Conservation (phyloP, 148 eudicot genomes). For the Vaccinium corymbosum region DNA sequence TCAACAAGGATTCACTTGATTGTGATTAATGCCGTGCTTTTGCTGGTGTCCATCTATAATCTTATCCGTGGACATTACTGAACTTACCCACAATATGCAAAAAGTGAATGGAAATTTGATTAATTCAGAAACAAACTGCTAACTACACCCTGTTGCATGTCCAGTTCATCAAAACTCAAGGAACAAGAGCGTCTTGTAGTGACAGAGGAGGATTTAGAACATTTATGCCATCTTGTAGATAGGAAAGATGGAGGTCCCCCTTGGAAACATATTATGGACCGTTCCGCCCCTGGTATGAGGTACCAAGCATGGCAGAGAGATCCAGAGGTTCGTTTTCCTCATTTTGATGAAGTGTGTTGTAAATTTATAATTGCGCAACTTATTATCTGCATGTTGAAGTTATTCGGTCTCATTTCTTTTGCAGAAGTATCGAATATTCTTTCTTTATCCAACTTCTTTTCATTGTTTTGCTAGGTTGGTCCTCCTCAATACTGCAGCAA, state of each 20-base stretch:
- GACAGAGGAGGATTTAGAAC: conserved; percentile 52
- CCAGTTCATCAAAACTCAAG: conserved; percentile 44
- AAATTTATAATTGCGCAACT: neutral
- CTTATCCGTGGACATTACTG: neutral
- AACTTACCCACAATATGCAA: neutral
- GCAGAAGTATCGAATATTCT: neutral
- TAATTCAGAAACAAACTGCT: conserved; percentile 1
- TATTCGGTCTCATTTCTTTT: neutral
- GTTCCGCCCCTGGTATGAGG: conserved; percentile 62
- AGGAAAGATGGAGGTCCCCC: conserved; percentile 86
- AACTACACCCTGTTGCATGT: conserved; percentile 15
- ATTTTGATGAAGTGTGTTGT: neutral
- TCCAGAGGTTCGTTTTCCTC: conserved; percentile 39
- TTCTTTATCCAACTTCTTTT: neutral
- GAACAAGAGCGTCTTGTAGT: conserved; percentile 38
- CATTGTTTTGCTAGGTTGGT: conserved; percentile 51
- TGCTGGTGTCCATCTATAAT: neutral
- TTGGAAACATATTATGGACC: conserved; percentile 93
- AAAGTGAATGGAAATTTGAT: neutral
- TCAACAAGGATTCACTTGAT: neutral
- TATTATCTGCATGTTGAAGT: neutral
- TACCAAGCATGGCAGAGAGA: conserved; percentile 97
- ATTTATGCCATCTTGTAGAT: conserved; percentile 67
- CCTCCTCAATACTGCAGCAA: conserved; percentile 96
- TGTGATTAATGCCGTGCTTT: neutral